A percentile compares a stretch with the other conserved stretches of the same genome.
These are phyloP conservation scores for Ophiostoma sp. DNA, from an alignment of 2,329 filamentous ascomycete genomes.

Conservation along the genomic window DNA sequence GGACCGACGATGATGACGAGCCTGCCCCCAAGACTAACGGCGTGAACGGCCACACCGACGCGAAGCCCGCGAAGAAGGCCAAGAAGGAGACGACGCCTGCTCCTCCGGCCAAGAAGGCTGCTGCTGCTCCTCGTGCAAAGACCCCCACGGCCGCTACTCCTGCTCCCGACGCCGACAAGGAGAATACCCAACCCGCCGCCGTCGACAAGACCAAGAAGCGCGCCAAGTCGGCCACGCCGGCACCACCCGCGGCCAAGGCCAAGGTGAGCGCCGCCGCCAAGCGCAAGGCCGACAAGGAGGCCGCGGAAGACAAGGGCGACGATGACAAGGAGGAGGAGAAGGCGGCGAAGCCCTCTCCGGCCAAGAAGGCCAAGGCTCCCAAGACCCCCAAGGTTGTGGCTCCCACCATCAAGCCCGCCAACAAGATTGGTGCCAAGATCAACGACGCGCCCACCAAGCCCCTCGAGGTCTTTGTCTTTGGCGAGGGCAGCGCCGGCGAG, in stretches of 20 bases:
- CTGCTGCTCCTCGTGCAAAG: constrained; percentile 22
- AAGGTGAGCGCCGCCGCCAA: constrained; percentile 29
- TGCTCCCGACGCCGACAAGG: constrained; percentile 25
- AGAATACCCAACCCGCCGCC: constrained; percentile 27
- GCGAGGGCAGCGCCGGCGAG: constrained; percentile 77
- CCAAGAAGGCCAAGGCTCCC: constrained; percentile 29
- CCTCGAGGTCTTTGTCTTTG: constrained; percentile 77
- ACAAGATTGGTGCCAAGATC: constrained; percentile 44
- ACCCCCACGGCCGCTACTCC: neutral
- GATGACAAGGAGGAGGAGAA: constrained; percentile 13
- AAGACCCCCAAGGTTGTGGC: constrained; percentile 26
- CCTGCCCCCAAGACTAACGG: constrained; percentile 28
- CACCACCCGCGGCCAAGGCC: constrained; percentile 19
- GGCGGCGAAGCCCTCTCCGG: constrained; percentile 26
- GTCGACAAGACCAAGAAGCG: constrained; percentile 22
- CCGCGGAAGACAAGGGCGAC: constrained; percentile 14
- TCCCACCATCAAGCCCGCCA: constrained; percentile 44
- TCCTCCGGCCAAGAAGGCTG: constrained; percentile 19
- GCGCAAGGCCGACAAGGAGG: constrained; percentile 21
- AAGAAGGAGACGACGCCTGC: constrained; percentile 24
- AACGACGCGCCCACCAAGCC: constrained; percentile 63
- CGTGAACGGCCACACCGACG: constrained; percentile 23
- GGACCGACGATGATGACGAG: constrained; percentile 23
- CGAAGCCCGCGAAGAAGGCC: constrained; percentile 35
- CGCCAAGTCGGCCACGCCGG: constrained; percentile 23